phyloP scores from a whole-genome alignment of 345 rosid genomes.

The Linum tenue region DNA sequence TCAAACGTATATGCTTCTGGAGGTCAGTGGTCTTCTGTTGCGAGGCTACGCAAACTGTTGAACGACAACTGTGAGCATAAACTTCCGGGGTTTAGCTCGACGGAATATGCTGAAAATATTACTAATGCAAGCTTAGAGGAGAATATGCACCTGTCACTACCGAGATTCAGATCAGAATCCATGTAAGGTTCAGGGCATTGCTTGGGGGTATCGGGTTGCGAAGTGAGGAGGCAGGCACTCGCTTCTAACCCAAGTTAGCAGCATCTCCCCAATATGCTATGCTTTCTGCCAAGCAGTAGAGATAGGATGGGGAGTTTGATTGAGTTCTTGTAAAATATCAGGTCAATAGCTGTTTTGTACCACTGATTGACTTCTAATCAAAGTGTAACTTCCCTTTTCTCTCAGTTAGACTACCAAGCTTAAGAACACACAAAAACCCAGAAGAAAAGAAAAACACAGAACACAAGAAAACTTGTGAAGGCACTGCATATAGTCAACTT shows the following conservation, averaged over 20 bases:
- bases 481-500: too few relatives aligned
- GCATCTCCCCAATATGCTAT: too few relatives aligned
- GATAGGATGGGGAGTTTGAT: too few relatives aligned
- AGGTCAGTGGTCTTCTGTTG: slow-evolving; percentile 53
- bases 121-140: slow-evolving; percentile 22
- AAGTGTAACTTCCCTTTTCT: not conserved
- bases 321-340: too few relatives aligned
- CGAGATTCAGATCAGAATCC: slow-evolving; percentile 11
- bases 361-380: not conserved
- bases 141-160: slow-evolving; percentile 16
- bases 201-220: slow-evolving; percentile 5
- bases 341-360: not conserved
- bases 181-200: slow-evolving; percentile 9
- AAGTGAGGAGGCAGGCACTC: too few relatives aligned
- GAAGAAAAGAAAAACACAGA: too few relatives aligned
- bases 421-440: too few relatives aligned
- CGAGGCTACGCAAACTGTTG: slow-evolving; percentile 37
- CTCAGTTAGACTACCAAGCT: too few relatives aligned
- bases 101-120: slow-evolving; percentile 16
- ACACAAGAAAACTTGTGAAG: too few relatives aligned
- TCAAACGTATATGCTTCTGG: slow-evolving; percentile 54
- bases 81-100: slow-evolving; percentile 61
- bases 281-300: too few relatives aligned
- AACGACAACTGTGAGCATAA: slow-evolving; percentile 35
- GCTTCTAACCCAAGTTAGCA: too few relatives aligned